Evolutionary conservation across 768 basidiomycete genomes (phyloP).

Genomic region (Termitomyces sp.): DNA sequence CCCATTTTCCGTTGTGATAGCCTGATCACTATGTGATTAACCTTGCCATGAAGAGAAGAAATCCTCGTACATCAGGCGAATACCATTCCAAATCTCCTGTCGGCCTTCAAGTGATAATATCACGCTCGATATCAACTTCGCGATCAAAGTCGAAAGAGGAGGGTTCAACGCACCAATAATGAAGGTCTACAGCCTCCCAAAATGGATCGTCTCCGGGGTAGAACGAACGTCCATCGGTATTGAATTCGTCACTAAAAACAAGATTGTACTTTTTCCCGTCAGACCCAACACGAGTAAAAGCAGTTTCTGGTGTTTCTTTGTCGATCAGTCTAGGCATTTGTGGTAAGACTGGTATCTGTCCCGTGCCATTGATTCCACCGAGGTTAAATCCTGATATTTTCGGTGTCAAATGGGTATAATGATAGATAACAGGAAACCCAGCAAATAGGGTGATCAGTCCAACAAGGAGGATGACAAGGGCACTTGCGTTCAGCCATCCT

Average conservation of each 20-base stretch:
- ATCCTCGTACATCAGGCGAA: slow-evolving; percentile 48
- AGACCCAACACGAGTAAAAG: slow-evolving; percentile 50
- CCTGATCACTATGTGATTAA: slow-evolving; percentile 23
- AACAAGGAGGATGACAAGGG: slow-evolving; percentile 60
- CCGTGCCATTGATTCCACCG: slow-evolving; percentile 83
- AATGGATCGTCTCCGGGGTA: slow-evolving; percentile 79
- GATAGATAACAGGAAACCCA: slow-evolving; percentile 79
- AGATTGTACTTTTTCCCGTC: slow-evolving; percentile 80
- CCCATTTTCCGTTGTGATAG: slow-evolving; percentile 70
- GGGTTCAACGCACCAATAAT: slow-evolving; percentile 62
- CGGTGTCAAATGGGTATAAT: slow-evolving; percentile 31
- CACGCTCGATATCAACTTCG: neutral
- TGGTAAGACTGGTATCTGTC: slow-evolving; percentile 78
- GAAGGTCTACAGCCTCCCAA: slow-evolving; percentile 83
- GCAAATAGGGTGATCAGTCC: slow-evolving; percentile 78
- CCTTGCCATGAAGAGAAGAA: neutral
- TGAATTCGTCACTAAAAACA: slow-evolving; percentile 82
- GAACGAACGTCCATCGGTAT: slow-evolving; percentile 53
- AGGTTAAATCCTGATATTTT: slow-evolving; percentile 64
- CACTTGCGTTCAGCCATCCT: slow-evolving; percentile 78
- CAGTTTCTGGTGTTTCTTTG: slow-evolving; percentile 59
- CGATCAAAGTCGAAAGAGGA: neutral
- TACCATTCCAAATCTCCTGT: slow-evolving; percentile 87
- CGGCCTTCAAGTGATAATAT: slow-evolving; percentile 28
- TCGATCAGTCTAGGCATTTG: slow-evolving; percentile 72